phyloP scores from a whole-genome alignment of 164 flowering plant species.

The Sedum album region DNA sequence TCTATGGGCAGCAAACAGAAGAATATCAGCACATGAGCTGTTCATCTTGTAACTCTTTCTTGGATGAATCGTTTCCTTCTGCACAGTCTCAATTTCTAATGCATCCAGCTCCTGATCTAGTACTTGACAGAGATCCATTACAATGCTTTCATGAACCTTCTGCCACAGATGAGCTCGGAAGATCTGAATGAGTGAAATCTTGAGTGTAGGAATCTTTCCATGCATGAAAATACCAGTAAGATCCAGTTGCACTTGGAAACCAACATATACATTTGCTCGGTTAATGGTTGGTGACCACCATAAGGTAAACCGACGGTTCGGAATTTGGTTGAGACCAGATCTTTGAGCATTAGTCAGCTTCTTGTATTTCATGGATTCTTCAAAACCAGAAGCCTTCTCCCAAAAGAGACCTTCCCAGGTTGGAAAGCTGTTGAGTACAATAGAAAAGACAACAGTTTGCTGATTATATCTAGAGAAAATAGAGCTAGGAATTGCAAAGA shows the following conservation, averaged over 20 bases:
- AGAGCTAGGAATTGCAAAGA: background rate
- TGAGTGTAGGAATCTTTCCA: slow-evolving; percentile 96
- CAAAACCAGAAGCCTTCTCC: slow-evolving; percentile 99
- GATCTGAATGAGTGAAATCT: slow-evolving; percentile 94
- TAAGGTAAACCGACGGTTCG: slow-evolving; percentile 92
- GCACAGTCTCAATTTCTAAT: slow-evolving; percentile 95
- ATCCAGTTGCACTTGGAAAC: slow-evolving; percentile 97
- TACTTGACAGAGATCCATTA: slow-evolving; percentile 98
- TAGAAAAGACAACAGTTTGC: background rate
- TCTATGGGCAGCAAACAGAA: slow-evolving; percentile 98
- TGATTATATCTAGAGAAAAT: background rate
- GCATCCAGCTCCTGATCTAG: slow-evolving; percentile 98
- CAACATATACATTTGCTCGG: slow-evolving; percentile 97
- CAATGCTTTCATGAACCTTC: slow-evolving; percentile 97
- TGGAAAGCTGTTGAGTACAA: slow-evolving; percentile 69
- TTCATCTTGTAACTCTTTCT: slow-evolving; percentile 99
- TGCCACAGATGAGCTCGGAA: slow-evolving; percentile 99
- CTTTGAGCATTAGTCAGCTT: slow-evolving; percentile 98
- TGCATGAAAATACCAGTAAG: slow-evolving; percentile 98
- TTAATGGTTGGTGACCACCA: slow-evolving; percentile 99
- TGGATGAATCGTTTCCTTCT: slow-evolving; percentile 98
- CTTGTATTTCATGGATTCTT: slow-evolving; percentile 99
- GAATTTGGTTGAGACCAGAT: slow-evolving; percentile 98
- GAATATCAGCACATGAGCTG: slow-evolving; percentile 97
- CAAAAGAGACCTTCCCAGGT: slow-evolving; percentile 99